These are phyloP conservation scores for Coemansia sp. DNA, from an alignment of 192 early-diverging fungal genomes.

Conservation along the genomic window DNA sequence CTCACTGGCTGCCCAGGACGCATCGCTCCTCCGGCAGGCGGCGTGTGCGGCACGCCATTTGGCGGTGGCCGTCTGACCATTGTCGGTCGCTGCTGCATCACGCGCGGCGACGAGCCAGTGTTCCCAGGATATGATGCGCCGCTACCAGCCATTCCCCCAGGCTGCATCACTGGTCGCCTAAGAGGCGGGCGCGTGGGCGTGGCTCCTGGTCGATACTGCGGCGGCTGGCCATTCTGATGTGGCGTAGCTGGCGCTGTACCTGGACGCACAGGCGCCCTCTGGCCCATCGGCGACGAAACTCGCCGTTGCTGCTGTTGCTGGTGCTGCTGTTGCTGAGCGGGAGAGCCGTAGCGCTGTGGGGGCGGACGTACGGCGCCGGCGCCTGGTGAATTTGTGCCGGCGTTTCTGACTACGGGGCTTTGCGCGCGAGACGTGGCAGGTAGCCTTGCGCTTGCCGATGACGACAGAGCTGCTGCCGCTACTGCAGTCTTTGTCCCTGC, in stretches of 20 bases:
- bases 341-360: neutral
- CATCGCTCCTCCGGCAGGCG: neutral
- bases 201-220: neutral
- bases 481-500: neutral
- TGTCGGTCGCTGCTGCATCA: neutral
- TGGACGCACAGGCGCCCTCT: neutral
- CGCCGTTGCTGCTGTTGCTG: constrained; percentile 11
- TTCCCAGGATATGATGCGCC: neutral
- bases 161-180: neutral
- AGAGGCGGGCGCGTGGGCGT: constrained; percentile 7
- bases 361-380: neutral
- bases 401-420: neutral
- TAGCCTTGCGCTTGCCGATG: neutral
- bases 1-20: neutral
- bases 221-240: neutral
- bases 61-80: constrained; percentile 1
- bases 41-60: neutral
- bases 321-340: neutral
- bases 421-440: neutral
- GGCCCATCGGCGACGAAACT: neutral
- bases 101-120: neutral
- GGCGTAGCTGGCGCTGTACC: constrained; percentile 2
- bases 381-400: neutral
- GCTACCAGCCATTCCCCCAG: neutral
- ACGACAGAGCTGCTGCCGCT: neutral